A percentile compares a stretch with the other conserved stretches of the same genome.
Evolutionary conservation across 2,329 filamentous ascomycete species (phyloP).

Genomic region (Xylaria sp.): DNA sequence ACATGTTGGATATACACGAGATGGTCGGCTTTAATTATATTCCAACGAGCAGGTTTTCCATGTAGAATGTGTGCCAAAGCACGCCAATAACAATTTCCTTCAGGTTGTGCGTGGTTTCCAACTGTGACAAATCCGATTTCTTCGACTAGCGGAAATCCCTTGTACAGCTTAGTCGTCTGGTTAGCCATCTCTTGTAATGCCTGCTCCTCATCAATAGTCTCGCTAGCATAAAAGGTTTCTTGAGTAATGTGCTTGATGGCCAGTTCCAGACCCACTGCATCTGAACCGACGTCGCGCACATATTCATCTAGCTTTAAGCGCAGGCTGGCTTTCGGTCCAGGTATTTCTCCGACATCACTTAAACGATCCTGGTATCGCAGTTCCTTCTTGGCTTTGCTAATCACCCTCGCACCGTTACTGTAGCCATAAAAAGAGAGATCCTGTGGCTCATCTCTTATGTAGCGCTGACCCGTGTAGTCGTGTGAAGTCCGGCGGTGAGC

Average conservation of each 20-base stretch:
- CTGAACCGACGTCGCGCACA: slow-evolving; percentile 13
- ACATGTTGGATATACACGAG: slow-evolving; percentile 46
- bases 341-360: slow-evolving; percentile 21
- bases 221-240: slow-evolving; percentile 22
- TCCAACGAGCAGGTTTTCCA: slow-evolving; percentile 44
- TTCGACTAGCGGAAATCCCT: slow-evolving; percentile 52
- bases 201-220: slow-evolving; percentile 31
- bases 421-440: slow-evolving; percentile 28
- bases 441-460: slow-evolving; percentile 30
- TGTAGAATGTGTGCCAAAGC: slow-evolving; percentile 48
- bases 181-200: slow-evolving; percentile 8
- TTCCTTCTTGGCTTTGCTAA: background rate
- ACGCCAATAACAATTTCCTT: slow-evolving; percentile 51
- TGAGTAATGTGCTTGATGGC: slow-evolving; percentile 8
- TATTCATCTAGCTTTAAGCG: slow-evolving; percentile 30
- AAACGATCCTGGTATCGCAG: slow-evolving; percentile 32
- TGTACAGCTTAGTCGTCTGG: background rate
- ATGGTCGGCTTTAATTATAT: slow-evolving; percentile 52
- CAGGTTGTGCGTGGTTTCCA: slow-evolving; percentile 39
- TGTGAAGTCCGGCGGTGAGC: background rate
- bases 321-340: slow-evolving; percentile 24
- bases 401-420: background rate
- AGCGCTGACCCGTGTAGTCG: background rate
- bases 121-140: slow-evolving; percentile 48
- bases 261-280: background rate